A percentile compares a stretch with the other conserved stretches of the same genome.
phyloP scores from a whole-genome alignment of 306 rosid genomes.

The Hippophae tibetana region DNA sequence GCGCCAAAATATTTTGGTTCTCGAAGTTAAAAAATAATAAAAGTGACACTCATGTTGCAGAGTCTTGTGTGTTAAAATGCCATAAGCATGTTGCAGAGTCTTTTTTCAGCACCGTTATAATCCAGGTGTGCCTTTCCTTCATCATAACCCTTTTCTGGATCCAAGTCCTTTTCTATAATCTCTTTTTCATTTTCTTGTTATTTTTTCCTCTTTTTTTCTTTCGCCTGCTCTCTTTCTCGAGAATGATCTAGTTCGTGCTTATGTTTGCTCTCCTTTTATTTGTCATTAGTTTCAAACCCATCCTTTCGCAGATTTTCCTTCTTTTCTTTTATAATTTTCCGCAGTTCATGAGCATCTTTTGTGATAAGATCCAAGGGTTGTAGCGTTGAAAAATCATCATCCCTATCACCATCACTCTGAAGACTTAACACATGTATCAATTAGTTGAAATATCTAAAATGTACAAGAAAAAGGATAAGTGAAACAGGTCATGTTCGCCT shows the following conservation, averaged over 20 bases:
- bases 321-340: slow-evolving; percentile 35
- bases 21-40: neutral
- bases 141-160: slow-evolving; percentile 26
- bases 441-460: slow-evolving; percentile 9
- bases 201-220: slow-evolving; percentile 27
- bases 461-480: slow-evolving; percentile 16
- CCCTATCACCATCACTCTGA: slow-evolving; percentile 54
- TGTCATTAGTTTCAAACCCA: slow-evolving; percentile 27
- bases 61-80: too few relatives aligned
- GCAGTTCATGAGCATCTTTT: slow-evolving; percentile 43
- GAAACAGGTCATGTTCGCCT: slow-evolving; percentile 52
- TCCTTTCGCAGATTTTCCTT: slow-evolving; percentile 39
- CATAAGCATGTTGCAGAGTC: too few relatives aligned
- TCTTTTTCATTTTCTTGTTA: slow-evolving; percentile 25
- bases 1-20: slow-evolving; percentile 9
- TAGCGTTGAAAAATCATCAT: slow-evolving; percentile 51
- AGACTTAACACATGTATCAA: slow-evolving; percentile 28
- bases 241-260: slow-evolving; percentile 18
- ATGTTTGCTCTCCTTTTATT: slow-evolving; percentile 23
- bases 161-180: slow-evolving; percentile 24
- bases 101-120: slow-evolving; percentile 21
- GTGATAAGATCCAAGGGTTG: slow-evolving; percentile 67
- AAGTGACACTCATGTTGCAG: too few relatives aligned
- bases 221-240: slow-evolving; percentile 25
- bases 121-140: slow-evolving; percentile 20